Base-by-base conservation (phyloP, 1,284 basidiomycete species). In the Ustilago vetiveriae region DNA sequence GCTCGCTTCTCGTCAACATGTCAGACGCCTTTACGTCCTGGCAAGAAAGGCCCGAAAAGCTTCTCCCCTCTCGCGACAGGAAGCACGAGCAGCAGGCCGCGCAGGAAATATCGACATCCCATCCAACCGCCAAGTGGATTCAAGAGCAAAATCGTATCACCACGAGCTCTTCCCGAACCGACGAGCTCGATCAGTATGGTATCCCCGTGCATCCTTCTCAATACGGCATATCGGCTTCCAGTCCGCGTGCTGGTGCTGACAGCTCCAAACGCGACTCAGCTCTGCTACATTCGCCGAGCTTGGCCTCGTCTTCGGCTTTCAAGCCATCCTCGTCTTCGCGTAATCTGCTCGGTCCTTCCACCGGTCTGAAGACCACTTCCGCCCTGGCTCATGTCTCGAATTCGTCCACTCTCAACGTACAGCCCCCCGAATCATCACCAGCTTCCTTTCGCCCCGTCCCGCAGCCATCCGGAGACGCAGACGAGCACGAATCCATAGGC, bases 21-120 rank as follows among this genome's bases (percentile, higher is more conserved):
- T 59, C 66, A 35, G 22, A 49, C 39, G 55, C 51, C 19, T 63
- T 69, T 40, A 42, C 26, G 6, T 63, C 59, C 1, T 69, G 66
- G 58, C 48, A 69, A 22, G 66, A 69, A 46, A 44, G 66, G 47
- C 66, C 66, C 10, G 66, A 69, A 29, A 56, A 26, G 32, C 62
- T 65, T 40, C 32, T 65, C 6, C 22, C 50, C 17, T 36, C 47
- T 24, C 43, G 26, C 33, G 42, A 23, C 14, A 47, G 35, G 7
- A 37, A 32, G 44, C 30, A 23, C 32, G 32, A 36, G 13, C 30
- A 19, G 24, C 26, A 21, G 9, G 22, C 11, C 6, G 14, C 46
- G 16, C 33, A 50, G 13, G 41, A 54, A 23, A 19, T 27, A 7
- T 45, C 46, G 14, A 33, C 10, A 0, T 10, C 50, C 2, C 58